phyloP scores from a whole-genome alignment of 345 rosid genomes.

The Turnera subulata region DNA sequence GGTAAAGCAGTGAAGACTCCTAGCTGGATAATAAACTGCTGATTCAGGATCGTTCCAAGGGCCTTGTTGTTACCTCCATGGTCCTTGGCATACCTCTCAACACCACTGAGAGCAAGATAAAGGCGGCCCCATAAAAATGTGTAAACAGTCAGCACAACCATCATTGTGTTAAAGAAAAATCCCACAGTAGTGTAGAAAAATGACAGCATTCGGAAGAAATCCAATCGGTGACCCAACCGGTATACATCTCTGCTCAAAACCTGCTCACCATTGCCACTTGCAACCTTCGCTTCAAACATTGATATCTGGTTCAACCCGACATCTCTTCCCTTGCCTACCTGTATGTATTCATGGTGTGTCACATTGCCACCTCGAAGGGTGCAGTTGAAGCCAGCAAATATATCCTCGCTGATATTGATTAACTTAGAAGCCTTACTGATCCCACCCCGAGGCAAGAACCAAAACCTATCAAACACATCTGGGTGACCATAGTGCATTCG shows the following conservation, averaged over 20 bases:
- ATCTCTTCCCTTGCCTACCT: conserved; percentile 92
- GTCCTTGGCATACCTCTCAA: conserved; percentile 43
- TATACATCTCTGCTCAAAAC: conserved; percentile 84
- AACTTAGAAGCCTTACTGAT: conserved; percentile 86
- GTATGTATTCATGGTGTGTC: conserved; percentile 88
- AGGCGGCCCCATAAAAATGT: conserved; percentile 83
- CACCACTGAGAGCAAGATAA: conserved; percentile 82
- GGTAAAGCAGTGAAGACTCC: conserved; percentile 85
- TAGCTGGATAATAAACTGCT: conserved; percentile 44
- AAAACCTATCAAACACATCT: conserved; percentile 87
- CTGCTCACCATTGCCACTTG: conserved; percentile 95
- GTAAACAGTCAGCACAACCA: conserved; percentile 66
- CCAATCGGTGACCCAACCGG: conserved; percentile 81
- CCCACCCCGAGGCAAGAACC: conserved; percentile 87
- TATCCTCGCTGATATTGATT: conserved; percentile 88
- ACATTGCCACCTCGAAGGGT: conserved; percentile 90
- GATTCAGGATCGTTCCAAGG: conserved; percentile 23
- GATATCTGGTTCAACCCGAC: conserved; percentile 87
- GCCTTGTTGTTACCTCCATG: conserved; percentile 29
- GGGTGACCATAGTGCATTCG: conserved; percentile 97
- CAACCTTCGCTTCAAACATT: conserved; percentile 86
- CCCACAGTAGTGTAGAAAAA: conserved; percentile 74
- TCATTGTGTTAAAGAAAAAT: conserved; percentile 66
- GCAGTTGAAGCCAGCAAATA: conserved; percentile 91
- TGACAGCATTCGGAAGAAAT: conserved; percentile 84